Percentiles rank a stretch among this genome's conserved stretches.
Conservation (phyloP, 306 rosid genomes). For the Fragaria iinumae region DNA sequence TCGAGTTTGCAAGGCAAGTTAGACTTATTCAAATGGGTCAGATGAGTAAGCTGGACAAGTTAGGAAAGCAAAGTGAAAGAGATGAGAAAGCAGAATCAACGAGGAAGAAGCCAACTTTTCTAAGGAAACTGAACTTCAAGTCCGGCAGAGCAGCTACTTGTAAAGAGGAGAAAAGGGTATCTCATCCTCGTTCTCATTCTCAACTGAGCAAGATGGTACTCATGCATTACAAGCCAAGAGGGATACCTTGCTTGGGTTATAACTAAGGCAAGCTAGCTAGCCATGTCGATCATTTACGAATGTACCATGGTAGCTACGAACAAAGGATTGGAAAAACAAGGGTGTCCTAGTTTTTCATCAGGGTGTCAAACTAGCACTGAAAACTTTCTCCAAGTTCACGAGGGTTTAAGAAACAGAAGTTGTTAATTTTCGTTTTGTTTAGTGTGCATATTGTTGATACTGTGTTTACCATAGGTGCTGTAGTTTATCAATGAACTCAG, state of each 20-base stretch:
- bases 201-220: slow-evolving; percentile 35
- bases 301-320: background rate
- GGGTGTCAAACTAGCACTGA: background rate
- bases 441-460: background rate
- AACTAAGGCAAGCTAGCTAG: slow-evolving; percentile 16
- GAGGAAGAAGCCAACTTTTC: slow-evolving; percentile 27
- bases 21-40: slow-evolving; percentile 35
- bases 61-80: slow-evolving; percentile 14
- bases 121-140: slow-evolving; percentile 42
- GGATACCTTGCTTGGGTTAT: slow-evolving; percentile 52
- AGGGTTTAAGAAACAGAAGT: background rate
- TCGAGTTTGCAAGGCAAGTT: slow-evolving; percentile 43
- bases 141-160: slow-evolving; percentile 20
- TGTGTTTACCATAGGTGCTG: background rate
- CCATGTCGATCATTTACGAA: background rate
- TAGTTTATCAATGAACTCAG: background rate
- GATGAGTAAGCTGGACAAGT: slow-evolving; percentile 10
- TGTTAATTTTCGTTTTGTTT: background rate
- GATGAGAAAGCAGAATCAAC: slow-evolving; percentile 16
- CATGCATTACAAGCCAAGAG: slow-evolving; percentile 41
- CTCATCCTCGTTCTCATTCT: slow-evolving; percentile 20
- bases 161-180: slow-evolving; percentile 24
- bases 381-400: background rate
- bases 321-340: background rate
- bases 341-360: background rate